phyloP scores from a whole-genome alignment of 352 stramenopile species.

The Phytopythium chamaehyphon region DNA sequence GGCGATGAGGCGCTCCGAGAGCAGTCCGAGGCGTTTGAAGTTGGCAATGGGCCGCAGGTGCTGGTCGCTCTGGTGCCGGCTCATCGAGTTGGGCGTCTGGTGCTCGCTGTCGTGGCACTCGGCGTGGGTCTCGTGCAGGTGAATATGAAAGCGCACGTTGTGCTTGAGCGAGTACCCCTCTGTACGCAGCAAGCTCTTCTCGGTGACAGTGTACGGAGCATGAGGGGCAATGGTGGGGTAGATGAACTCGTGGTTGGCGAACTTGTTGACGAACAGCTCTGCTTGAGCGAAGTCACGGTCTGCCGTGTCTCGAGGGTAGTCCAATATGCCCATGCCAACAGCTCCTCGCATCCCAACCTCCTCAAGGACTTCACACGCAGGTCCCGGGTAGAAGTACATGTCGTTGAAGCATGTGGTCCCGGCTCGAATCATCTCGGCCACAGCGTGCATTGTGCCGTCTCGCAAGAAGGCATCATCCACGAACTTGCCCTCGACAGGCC shows the following conservation, averaged over 20 bases:
- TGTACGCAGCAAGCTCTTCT: conserved; percentile 42
- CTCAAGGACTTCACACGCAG: conserved; percentile 50
- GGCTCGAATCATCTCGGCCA: conserved; percentile 86
- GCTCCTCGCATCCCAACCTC: conserved; percentile 62
- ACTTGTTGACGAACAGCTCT: conserved; percentile 53
- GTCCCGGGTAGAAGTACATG: conserved; percentile 88
- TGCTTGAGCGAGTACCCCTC: conserved; percentile 40
- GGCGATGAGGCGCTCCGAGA: conserved; percentile 66
- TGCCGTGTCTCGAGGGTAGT: conserved; percentile 58
- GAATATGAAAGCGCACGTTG: conserved; percentile 75
- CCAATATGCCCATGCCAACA: conserved; percentile 64
- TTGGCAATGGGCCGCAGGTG: conserved; percentile 77
- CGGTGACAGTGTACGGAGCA: conserved; percentile 81
- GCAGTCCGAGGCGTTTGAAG: conserved; percentile 69
- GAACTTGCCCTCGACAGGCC: conserved; percentile 78
- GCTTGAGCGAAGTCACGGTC: conserved; percentile 82
- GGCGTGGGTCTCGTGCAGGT: conserved; percentile 81
- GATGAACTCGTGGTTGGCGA: conserved; percentile 60
- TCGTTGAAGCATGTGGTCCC: conserved; percentile 90
- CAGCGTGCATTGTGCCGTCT: conserved; percentile 68
- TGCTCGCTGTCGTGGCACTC: conserved; percentile 78
- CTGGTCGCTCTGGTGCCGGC: conserved; percentile 75
- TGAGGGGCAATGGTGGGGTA: conserved; percentile 74
- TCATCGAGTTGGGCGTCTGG: conserved; percentile 65
- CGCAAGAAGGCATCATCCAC: conserved; percentile 67